Conservation (phyloP, 441 rosid species). For the Flueggea neowawraea region DNA sequence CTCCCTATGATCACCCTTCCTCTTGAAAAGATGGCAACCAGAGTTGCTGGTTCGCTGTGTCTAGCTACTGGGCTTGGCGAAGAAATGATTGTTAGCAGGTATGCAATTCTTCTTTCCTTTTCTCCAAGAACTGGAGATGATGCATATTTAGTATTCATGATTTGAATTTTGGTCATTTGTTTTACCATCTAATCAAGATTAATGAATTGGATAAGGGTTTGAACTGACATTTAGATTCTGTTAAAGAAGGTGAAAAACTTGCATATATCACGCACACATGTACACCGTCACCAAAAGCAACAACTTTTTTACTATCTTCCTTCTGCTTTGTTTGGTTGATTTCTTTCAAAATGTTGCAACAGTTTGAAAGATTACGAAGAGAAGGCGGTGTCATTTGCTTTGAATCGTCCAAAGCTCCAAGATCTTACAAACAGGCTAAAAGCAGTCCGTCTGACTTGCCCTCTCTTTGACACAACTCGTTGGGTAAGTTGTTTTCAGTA, state of each 20-base stretch:
- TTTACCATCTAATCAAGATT: too few relatives aligned
- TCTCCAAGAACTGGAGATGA: not conserved
- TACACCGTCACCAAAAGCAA: too few relatives aligned
- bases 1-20: slow-evolving; percentile 93
- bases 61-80: slow-evolving; percentile 96
- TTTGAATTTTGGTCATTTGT: too few relatives aligned
- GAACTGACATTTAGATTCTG: too few relatives aligned
- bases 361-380: slow-evolving; percentile 95
- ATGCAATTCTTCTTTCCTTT: slow-evolving; percentile 1
- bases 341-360: not conserved
- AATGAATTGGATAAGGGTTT: too few relatives aligned
- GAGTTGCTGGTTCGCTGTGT: slow-evolving; percentile 98
- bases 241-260: too few relatives aligned
- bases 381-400: slow-evolving; percentile 76
- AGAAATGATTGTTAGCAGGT: slow-evolving; percentile 93
- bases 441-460: slow-evolving; percentile 72
- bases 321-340: too few relatives aligned
- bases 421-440: slow-evolving; percentile 66
- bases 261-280: too few relatives aligned
- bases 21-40: slow-evolving; percentile 94
- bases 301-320: too few relatives aligned
- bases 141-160: too few relatives aligned
- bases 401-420: slow-evolving; percentile 63
- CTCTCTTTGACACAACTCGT: slow-evolving; percentile 88
- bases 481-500: slow-evolving; percentile 55